phyloP scores from a whole-genome alignment of 2,329 filamentous ascomycete genomes.

The Venturia nashicola region DNA sequence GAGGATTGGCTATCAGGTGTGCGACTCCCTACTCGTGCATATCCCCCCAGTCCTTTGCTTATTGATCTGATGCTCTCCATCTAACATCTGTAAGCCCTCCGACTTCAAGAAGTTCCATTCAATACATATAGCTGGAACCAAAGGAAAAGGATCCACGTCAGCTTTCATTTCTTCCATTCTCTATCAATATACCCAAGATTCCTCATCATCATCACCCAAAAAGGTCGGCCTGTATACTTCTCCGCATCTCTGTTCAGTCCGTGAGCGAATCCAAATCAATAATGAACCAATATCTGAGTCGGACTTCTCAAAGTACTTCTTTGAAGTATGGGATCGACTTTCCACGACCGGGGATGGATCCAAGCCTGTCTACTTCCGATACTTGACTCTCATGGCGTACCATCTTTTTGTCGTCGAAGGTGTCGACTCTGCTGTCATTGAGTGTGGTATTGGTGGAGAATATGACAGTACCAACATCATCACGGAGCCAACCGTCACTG shows the following conservation, averaged over 20 bases:
- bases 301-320: constrained; percentile 66
- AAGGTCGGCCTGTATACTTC: constrained; percentile 74
- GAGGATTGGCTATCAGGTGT: constrained; percentile 63
- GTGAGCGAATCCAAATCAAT: constrained; percentile 75
- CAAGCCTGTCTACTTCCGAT: constrained; percentile 89
- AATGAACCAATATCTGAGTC: constrained; percentile 56
- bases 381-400: constrained; percentile 76
- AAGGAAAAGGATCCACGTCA: constrained; percentile 84
- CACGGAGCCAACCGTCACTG: constrained; percentile 53
- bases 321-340: constrained; percentile 66
- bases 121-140: constrained; percentile 85
- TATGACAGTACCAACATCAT: constrained; percentile 88
- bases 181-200: constrained; percentile 40
- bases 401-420: constrained; percentile 69
- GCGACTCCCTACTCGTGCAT: constrained; percentile 19
- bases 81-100: constrained; percentile 35
- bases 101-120: constrained; percentile 48
- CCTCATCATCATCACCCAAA: constrained; percentile 22
- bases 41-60: neutral
- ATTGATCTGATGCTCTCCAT: neutral
- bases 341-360: constrained; percentile 29
- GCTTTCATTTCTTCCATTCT: constrained; percentile 74
- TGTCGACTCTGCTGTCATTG: constrained; percentile 68
- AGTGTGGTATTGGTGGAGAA: constrained; percentile 90
- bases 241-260: constrained; percentile 70